Percentiles rank a stretch among this genome's conserved stretches.
These are phyloP conservation scores for Tagetes erecta DNA, from an alignment of 129 eudicot genomes.

Conservation along the genomic window DNA sequence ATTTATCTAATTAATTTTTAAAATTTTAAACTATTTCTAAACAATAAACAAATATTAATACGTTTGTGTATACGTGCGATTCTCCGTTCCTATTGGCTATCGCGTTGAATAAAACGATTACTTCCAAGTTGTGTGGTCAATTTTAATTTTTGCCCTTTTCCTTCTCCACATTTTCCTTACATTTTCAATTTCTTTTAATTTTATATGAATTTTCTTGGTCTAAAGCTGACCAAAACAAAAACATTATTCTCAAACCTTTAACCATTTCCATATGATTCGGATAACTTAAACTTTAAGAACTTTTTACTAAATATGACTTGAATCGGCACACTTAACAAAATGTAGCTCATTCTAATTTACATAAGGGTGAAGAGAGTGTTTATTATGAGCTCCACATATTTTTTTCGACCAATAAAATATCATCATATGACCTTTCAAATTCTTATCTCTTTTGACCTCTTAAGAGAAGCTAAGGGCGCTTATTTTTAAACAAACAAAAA, in stretches of 20 bases:
- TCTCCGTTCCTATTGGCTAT: constrained; percentile 32
- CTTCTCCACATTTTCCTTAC: constrained; percentile 37
- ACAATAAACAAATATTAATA: not conserved
- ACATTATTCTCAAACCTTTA: not conserved
- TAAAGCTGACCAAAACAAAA: constrained; percentile 29
- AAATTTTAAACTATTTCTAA: not conserved
- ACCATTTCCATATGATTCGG: too few relatives aligned
- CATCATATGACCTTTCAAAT: too few relatives aligned
- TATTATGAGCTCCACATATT: too few relatives aligned
- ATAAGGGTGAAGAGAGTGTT: too few relatives aligned
- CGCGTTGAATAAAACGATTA: constrained; percentile 38
- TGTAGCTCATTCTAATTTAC: too few relatives aligned
- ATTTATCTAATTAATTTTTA: not conserved
- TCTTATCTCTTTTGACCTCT: too few relatives aligned
- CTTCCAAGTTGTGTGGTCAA: constrained; percentile 41
- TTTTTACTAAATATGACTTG: too few relatives aligned
- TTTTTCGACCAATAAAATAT: too few relatives aligned
- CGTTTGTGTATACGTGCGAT: constrained; percentile 2
- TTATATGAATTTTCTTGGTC: constrained; percentile 28
- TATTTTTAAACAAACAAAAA: too few relatives aligned
- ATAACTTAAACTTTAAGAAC: too few relatives aligned
- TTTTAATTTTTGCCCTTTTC: constrained; percentile 41
- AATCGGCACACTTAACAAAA: too few relatives aligned
- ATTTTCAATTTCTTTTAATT: constrained; percentile 28
- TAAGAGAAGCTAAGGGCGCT: too few relatives aligned